Base-by-base conservation (phyloP, 345 rosid species). In the Citrus hindsii region DNA sequence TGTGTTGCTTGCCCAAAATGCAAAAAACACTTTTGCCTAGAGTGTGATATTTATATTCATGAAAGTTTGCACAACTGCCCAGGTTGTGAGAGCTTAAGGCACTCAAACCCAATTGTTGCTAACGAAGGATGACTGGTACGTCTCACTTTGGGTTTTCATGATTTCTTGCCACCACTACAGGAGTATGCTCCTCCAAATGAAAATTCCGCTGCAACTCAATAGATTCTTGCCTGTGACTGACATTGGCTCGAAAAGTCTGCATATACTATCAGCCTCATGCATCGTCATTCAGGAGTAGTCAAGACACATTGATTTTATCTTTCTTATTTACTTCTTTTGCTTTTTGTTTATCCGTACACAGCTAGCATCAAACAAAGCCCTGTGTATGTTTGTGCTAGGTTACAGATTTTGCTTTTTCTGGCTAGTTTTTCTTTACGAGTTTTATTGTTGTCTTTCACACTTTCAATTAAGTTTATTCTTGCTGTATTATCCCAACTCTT, bases 11-110 rank as follows among this genome's bases (percentile, higher is more conserved):
- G 99, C 67, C 87, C 89, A 9, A 95, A 87, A 67, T 95, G 98
- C 88, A 87, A 89, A 67, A 85, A 87, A 24, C 80, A 80, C 82
- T 95, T 95, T 84, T 95, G 98, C 85, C 87, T 93, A 64, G 98
- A 95, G 67, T 95, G 99, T 65, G 99, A 94, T 81, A 93, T 95
- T 72, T 95, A 95, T 67, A 89, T 93, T 60, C 99, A 93, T 67
- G 99, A 95, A 85, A 93, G 97, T 84, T 80, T 93, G 86, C 97
- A 95, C 83, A 93, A 93, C 75, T 95, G 97, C 83, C 99, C 97
- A 0, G 99, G 99, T 21, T 93, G 99, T 30, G 95, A 93, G 80
- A 93, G 98, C 83, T 75, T 80, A 55, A 83, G 85, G 77, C 87
- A 80, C 70, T 79, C 84, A 73, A 85, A 78, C 27, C 74, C 80